A percentile compares a stretch with the other conserved stretches of the same genome.
These are phyloP conservation scores for Boletus coccyginus DNA, from an alignment of 768 basidiomycete genomes.

Conservation along the genomic window DNA sequence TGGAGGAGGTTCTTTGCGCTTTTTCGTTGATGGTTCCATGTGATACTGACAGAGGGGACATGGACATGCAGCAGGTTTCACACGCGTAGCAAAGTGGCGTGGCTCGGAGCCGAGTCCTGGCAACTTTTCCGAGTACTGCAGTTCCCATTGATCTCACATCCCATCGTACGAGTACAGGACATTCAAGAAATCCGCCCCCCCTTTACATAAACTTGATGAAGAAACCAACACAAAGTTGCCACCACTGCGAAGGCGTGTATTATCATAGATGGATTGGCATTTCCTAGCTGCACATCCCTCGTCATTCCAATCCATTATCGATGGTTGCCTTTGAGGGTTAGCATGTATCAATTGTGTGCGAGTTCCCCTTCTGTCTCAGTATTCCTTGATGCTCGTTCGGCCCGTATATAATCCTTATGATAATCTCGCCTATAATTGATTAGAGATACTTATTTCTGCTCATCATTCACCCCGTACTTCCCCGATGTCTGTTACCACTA, in stretches of 20 bases:
- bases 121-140: no score
- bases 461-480: not conserved
- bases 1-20: slow-evolving; percentile 30
- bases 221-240: no score
- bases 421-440: not conserved
- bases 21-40: slow-evolving; percentile 40
- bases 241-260: no score
- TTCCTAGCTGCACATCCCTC: not conserved
- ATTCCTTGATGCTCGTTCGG: not conserved
- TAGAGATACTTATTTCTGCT: not conserved
- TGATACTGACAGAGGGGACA: not conserved
- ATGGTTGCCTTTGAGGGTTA: not conserved
- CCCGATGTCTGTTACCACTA: slow-evolving; percentile 19
- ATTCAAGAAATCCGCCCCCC: no score
- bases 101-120: no score
- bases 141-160: no score
- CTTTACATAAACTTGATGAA: no score
- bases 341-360: not conserved
- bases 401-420: not conserved
- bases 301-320: not conserved
- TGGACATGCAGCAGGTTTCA: no score
- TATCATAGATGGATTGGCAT: not conserved
- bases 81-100: no score
- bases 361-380: not conserved
- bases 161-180: no score